phyloP scores from a whole-genome alignment of 1,139 yeast species.

The Taphrina pruni region DNA sequence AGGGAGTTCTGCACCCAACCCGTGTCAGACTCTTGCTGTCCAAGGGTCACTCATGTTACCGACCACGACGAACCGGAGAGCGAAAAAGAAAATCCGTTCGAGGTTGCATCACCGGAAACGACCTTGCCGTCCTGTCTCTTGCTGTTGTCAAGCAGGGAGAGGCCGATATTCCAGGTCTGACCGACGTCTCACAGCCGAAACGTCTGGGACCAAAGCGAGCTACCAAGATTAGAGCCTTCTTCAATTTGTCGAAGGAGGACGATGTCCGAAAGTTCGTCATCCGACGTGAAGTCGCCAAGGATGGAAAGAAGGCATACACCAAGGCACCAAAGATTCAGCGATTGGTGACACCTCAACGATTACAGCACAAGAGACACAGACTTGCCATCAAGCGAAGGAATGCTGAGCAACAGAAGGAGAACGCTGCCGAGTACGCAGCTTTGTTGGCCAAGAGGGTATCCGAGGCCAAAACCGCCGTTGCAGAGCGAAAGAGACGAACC shows the following conservation, averaged over 20 bases:
- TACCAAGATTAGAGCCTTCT: conserved; percentile 99
- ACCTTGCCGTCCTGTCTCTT: conserved; percentile 92
- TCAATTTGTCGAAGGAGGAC: conserved; percentile 96
- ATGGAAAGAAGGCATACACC: conserved; percentile 77
- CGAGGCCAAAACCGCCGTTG: conserved; percentile 71
- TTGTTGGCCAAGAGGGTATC: conserved; percentile 97
- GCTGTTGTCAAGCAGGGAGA: conserved; percentile 98
- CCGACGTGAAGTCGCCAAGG: conserved; percentile 95
- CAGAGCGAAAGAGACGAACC: conserved; percentile 41
- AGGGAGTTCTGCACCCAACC: conserved; percentile 95
- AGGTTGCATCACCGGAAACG: conserved; percentile 98
- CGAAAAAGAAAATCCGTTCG: conserved; percentile 99
- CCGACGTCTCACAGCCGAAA: conserved; percentile 94
- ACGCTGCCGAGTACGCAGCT: conserved; percentile 99
- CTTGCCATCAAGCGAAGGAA: conserved; percentile 91
- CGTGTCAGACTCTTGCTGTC: conserved; percentile 96
- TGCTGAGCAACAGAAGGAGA: conserved; percentile 99
- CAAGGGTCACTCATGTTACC: conserved; percentile 97
- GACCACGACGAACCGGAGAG: conserved; percentile 99
- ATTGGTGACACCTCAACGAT: conserved; percentile 97
- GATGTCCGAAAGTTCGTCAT: conserved; percentile 94
- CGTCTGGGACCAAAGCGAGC: conserved; percentile 99
- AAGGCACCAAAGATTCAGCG: conserved; percentile 99
- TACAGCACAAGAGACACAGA: conserved; percentile 99
- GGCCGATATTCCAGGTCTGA: conserved; percentile 90